Conservation (phyloP, 2,329 filamentous ascomycete genomes). For the Ramularia collo-cygni region DNA sequence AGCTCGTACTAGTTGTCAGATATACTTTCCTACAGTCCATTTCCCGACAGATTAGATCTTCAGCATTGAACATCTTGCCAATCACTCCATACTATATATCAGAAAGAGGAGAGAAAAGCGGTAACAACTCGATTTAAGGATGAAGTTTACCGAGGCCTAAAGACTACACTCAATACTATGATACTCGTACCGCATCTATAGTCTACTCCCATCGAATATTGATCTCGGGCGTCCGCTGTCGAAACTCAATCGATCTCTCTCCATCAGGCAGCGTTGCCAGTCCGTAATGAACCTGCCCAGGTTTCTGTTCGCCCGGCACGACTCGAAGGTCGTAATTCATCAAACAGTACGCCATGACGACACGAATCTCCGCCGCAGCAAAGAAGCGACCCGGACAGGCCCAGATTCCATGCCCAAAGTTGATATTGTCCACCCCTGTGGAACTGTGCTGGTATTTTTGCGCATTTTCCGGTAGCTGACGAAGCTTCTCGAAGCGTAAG, state of each 20-base stretch:
- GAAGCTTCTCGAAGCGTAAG: not conserved
- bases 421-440: not conserved
- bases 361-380: not conserved
- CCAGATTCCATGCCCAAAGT: constrained; percentile 1
- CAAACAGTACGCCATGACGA: not conserved
- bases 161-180: too few species aligned
- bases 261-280: not conserved
- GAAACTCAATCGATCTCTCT: not conserved
- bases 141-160: too few species aligned
- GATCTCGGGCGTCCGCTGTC: not conserved
- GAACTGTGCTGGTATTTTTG: not conserved
- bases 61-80: too few species aligned
- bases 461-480: not conserved
- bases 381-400: not conserved
- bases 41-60: too few species aligned
- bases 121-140: too few species aligned
- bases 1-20: too few species aligned
- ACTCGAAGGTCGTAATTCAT: not conserved
- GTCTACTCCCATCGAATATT: too few species aligned
- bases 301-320: not conserved
- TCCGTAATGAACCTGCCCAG: not conserved
- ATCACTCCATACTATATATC: too few species aligned
- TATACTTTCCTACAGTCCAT: too few species aligned
- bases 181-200: too few species aligned
- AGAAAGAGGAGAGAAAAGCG: too few species aligned